These are phyloP conservation scores for Diphasiastrum complanatum DNA, from an alignment of 83 land plant genomes.

Conservation along the genomic window DNA sequence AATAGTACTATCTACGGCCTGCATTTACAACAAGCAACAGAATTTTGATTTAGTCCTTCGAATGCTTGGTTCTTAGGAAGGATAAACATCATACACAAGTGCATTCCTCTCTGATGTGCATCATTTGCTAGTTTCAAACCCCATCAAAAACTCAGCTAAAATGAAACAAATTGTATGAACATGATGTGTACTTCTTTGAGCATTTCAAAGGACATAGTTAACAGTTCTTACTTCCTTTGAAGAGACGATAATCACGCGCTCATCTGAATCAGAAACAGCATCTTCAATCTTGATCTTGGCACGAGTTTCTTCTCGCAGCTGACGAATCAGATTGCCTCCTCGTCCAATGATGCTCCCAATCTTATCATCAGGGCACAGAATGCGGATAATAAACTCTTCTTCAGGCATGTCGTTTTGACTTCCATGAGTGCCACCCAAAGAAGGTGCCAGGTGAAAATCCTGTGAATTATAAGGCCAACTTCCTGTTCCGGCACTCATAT, in stretches of 20 bases:
- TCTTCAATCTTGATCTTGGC: slow-evolving; percentile 56
- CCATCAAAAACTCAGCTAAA: too few relatives aligned
- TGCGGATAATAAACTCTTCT: slow-evolving; percentile 50
- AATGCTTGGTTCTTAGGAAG: too few relatives aligned
- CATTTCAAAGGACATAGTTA: background rate
- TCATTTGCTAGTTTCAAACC: too few relatives aligned
- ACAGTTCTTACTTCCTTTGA: slow-evolving; percentile 50
- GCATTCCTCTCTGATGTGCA: too few relatives aligned
- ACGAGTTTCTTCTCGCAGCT: slow-evolving; percentile 59
- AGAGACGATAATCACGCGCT: slow-evolving; percentile 53
- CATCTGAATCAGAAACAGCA: slow-evolving; percentile 51
- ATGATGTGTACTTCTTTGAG: background rate
- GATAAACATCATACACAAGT: too few relatives aligned
- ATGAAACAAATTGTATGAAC: background rate
- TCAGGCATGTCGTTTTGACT: slow-evolving; percentile 6
- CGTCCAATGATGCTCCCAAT: slow-evolving; percentile 78
- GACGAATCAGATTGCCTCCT: slow-evolving; percentile 54
- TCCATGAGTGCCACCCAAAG: background rate
- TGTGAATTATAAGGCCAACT: slow-evolving; percentile 5
- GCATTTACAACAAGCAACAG: background rate
- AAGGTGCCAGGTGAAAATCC: slow-evolving; percentile 3
- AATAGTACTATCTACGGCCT: slow-evolving; percentile 42
- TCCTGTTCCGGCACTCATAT: slow-evolving; percentile 7
- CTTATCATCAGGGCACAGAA: slow-evolving; percentile 62
- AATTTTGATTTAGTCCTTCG: too few relatives aligned